Evolutionary conservation across 192 early-diverging fungal genomes (phyloP).

Genomic region (Dimargaris cristalligena): DNA sequence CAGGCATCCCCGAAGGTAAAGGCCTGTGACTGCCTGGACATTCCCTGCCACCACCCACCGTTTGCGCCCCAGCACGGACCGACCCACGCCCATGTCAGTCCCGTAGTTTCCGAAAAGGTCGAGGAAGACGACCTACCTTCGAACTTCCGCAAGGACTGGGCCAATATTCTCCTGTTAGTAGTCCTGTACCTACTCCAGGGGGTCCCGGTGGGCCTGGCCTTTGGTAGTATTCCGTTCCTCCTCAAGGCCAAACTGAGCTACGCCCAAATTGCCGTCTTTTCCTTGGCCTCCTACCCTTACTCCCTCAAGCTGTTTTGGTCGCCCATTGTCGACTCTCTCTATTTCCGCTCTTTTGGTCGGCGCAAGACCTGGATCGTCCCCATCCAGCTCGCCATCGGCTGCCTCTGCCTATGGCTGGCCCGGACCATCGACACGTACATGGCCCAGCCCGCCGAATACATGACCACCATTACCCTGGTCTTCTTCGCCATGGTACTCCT

Average conservation of each 20-base stretch:
- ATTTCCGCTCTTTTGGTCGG: conserved; percentile 62
- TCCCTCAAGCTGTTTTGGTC: conserved; percentile 97
- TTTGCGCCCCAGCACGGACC: not conserved
- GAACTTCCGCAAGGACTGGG: conserved; percentile 9
- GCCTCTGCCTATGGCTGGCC: conserved; percentile 65
- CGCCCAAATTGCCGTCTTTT: conserved; percentile 83
- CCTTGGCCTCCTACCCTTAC: conserved; percentile 90
- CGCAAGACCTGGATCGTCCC: conserved; percentile 98
- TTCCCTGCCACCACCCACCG: not conserved
- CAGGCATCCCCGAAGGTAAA: not conserved
- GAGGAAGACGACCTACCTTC: not conserved
- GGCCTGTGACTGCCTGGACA: too few species aligned
- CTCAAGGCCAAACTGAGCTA: conserved; percentile 88
- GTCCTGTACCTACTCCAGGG: conserved; percentile 75
- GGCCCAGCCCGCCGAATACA: conserved; percentile 27
- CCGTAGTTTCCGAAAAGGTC: not conserved
- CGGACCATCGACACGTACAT: conserved; percentile 54
- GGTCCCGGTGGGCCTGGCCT: conserved; percentile 77
- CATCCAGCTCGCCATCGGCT: conserved; percentile 74
- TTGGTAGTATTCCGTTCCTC: conserved; percentile 85
- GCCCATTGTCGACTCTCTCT: conserved; percentile 87
- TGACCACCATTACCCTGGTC: conserved; percentile 43
- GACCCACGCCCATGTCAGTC: not conserved
- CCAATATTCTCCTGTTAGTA: conserved; percentile 30
- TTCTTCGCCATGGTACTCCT: conserved; percentile 82